phyloP scores from a whole-genome alignment of 441 rosid species.

The Pelargonium australe region DNA sequence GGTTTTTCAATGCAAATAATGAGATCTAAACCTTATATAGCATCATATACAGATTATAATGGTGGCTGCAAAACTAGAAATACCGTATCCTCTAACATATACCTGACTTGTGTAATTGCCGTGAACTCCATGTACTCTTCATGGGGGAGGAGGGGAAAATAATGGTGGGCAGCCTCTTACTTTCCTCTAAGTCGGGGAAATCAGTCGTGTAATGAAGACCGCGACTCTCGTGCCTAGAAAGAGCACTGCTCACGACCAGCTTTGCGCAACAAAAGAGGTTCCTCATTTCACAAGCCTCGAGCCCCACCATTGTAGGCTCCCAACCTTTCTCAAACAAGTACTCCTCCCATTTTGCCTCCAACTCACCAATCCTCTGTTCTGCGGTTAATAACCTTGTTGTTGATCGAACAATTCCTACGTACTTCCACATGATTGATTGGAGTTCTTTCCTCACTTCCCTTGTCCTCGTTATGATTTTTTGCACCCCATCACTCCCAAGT shows the following conservation, averaged over 20 bases:
- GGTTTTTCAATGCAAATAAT: neutral
- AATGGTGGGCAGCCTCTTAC: constrained; percentile 76
- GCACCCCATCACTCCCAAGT: constrained; percentile 36
- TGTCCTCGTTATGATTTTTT: constrained; percentile 42
- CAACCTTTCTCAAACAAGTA: constrained; percentile 74
- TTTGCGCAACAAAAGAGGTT: constrained; percentile 90
- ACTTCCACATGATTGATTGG: constrained; percentile 82
- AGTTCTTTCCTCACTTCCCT: constrained; percentile 63
- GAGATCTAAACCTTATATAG: neutral
- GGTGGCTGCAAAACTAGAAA: neutral
- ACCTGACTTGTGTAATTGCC: neutral
- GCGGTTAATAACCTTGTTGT: constrained; percentile 64
- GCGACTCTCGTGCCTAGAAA: constrained; percentile 87
- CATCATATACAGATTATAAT: neutral
- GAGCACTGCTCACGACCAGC: constrained; percentile 87
- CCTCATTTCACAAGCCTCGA: constrained; percentile 92
- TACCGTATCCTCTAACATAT: neutral
- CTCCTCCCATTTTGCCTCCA: constrained; percentile 77
- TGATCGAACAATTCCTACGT: constrained; percentile 88
- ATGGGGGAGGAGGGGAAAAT: constrained; percentile 31
- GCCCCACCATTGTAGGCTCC: constrained; percentile 77
- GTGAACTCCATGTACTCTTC: neutral
- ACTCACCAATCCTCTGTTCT: constrained; percentile 41
- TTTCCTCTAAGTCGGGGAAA: constrained; percentile 18
- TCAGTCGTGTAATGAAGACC: constrained; percentile 74